Evolutionary conservation across 2,329 filamentous ascomycete species (phyloP).

Genomic region (Podosphaera fusca): DNA sequence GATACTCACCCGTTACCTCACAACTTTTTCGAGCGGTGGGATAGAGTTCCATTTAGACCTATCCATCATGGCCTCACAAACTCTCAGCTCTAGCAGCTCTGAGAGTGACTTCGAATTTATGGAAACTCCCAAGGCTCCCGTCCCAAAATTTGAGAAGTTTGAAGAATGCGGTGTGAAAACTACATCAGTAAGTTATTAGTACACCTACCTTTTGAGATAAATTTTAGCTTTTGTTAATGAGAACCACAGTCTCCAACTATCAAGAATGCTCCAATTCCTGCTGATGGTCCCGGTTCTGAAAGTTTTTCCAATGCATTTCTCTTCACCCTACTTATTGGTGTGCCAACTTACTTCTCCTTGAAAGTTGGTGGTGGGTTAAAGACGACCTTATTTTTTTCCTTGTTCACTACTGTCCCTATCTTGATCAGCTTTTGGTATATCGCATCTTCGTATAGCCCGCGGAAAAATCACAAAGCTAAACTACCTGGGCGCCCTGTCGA

Average conservation of each 20-base stretch:
- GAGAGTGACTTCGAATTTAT: slow-evolving; percentile 41
- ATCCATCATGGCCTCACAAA: slow-evolving; percentile 24
- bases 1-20: no score
- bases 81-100: slow-evolving; percentile 24
- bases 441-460: slow-evolving; percentile 58
- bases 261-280: slow-evolving; percentile 82
- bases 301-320: slow-evolving; percentile 71
- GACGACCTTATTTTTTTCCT: slow-evolving; percentile 66
- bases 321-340: slow-evolving; percentile 39
- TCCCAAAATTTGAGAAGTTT: slow-evolving; percentile 26
- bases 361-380: slow-evolving; percentile 67
- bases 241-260: slow-evolving; percentile 55
- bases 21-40: slow-evolving; percentile 1
- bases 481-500: slow-evolving; percentile 72
- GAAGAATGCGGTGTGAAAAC: slow-evolving; percentile 32
- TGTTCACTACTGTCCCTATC: slow-evolving; percentile 59
- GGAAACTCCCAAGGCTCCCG: slow-evolving; percentile 28
- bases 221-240: not conserved
- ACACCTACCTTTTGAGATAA: not conserved
- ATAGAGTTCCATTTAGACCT: slow-evolving; percentile 7
- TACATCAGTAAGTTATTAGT: slow-evolving; percentile 23
- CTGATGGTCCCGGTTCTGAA: slow-evolving; percentile 64
- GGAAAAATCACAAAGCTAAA: slow-evolving; percentile 79
- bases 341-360: slow-evolving; percentile 64
- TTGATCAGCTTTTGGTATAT: slow-evolving; percentile 64